Conservation (phyloP, 2,329 filamentous ascomycete species). For the Monosporascus sp. region DNA sequence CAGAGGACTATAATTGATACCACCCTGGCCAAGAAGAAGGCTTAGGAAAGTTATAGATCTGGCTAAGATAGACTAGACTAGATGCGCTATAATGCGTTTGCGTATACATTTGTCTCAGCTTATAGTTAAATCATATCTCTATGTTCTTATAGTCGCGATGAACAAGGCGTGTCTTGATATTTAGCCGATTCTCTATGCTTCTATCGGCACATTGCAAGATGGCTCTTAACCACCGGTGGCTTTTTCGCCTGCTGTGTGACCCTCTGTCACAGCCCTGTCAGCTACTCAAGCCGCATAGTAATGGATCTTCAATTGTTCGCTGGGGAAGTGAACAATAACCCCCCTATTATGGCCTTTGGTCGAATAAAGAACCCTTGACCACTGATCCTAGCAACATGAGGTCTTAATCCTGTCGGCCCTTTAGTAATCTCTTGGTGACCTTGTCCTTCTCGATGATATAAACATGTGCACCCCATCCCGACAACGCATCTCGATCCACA, state of each 20-base stretch:
- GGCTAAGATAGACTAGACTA: conserved; percentile 33
- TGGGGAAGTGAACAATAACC: background rate
- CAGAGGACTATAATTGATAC: conserved; percentile 39
- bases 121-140: conserved; percentile 5
- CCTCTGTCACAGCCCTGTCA: background rate
- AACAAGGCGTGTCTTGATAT: conserved; percentile 3
- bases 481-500: conserved; percentile 92
- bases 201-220: conserved; percentile 17
- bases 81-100: conserved; percentile 21
- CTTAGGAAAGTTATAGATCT: conserved; percentile 15
- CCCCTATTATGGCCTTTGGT: background rate
- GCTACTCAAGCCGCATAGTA: background rate
- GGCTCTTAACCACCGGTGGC: conserved; percentile 10
- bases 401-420: conserved; percentile 86
- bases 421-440: conserved; percentile 97
- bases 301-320: background rate
- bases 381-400: background rate
- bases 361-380: background rate
- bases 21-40: conserved; percentile 48
- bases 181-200: conserved; percentile 5
- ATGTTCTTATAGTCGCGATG: background rate
- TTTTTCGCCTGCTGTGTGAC: conserved; percentile 3
- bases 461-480: conserved; percentile 96
- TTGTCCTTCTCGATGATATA: conserved; percentile 99
- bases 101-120: conserved; percentile 1